Conservation (phyloP, 768 basidiomycete species). For the Pisolithus microcarpus region DNA sequence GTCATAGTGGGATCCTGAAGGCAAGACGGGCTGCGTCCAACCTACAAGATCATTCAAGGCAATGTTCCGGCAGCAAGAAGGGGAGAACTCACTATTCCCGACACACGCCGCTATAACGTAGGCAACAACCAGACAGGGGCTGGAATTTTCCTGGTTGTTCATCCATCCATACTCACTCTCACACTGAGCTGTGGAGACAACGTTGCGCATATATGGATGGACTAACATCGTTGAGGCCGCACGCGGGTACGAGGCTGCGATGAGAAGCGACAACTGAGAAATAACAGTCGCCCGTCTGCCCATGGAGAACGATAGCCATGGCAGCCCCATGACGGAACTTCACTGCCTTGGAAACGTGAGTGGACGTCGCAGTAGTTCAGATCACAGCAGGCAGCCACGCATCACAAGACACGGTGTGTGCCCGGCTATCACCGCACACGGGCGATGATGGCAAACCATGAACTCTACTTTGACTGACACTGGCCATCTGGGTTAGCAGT, state of each 20-base stretch:
- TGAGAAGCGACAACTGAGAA: background rate
- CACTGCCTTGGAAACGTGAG: too few relatives aligned
- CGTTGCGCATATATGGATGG: constrained; percentile 7
- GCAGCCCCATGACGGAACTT: too few relatives aligned
- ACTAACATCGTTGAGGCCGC: background rate
- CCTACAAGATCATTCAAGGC: constrained; percentile 7
- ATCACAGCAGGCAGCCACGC: background rate
- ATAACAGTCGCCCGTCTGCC: too few relatives aligned
- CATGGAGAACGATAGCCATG: too few relatives aligned
- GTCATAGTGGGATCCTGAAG: constrained; percentile 12
- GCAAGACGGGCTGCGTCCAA: constrained; percentile 21
- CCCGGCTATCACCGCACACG: background rate
- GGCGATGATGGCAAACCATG: too few relatives aligned
- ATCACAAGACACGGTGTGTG: too few relatives aligned
- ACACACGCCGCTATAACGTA: constrained; percentile 26
- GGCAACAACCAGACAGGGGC: constrained; percentile 21
- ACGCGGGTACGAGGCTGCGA: too few relatives aligned
- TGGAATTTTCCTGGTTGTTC: constrained; percentile 10
- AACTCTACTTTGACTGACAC: too few relatives aligned
- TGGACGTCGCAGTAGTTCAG: too few relatives aligned
- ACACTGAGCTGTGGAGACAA: constrained; percentile 13
- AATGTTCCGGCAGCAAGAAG: background rate
- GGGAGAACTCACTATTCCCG: constrained; percentile 17
- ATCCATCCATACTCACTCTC: constrained; percentile 18
- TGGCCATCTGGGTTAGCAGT: too few relatives aligned